Evolutionary conservation across 257 asterid species (phyloP), one percentile per base, ranked within the genome.

Genomic region (Cinchona pubescens): DNA sequence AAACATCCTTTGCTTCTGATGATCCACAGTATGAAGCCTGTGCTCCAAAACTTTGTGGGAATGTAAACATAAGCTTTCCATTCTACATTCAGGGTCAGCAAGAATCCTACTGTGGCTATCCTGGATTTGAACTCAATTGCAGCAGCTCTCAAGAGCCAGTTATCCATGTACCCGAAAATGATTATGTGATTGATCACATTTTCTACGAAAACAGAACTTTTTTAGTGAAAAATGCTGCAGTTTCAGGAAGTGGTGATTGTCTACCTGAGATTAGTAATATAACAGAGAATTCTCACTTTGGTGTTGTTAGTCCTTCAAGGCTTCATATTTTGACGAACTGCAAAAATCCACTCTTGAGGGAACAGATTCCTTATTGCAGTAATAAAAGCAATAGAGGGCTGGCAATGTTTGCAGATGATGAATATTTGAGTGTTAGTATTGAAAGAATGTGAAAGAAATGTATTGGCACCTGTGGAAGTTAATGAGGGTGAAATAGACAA

Each of bases 51-150:
- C 63, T 25, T 10, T 90, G 95, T 43, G 77, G 73, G 5, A 4
- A 56, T 70, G 90, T 85, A 25, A 78, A 3, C 32, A 81, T 92
- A 63, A 87, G 83, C 55, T 92, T 81, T 74, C 97, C 97, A 5
- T 92, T 92, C 77, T 77, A 75, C 38, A 71, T 92, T 46, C 51
- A 40, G 51, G 72, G 55, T 37, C 0, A 0, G 29, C 91, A 87
- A 66, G 74, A 86, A 72, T 25, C 86, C 0, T 84, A 82, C 35
- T 90, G 97, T 74, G 95, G 91, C 8, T 79, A 16, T 67, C 84
- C 85, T 37, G 86, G 78, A 15, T 84, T 87, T 69, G 73, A 0
- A 23, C 56, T 92, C 34, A 60, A 23, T 4, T 92, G 97, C 73
- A 67, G 76, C 75, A 48, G 10, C 8, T 53, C 53, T 32, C 85